phyloP scores from a whole-genome alignment of 108 stramenopile species.

The Nannochloropsis gaditana region DNA sequence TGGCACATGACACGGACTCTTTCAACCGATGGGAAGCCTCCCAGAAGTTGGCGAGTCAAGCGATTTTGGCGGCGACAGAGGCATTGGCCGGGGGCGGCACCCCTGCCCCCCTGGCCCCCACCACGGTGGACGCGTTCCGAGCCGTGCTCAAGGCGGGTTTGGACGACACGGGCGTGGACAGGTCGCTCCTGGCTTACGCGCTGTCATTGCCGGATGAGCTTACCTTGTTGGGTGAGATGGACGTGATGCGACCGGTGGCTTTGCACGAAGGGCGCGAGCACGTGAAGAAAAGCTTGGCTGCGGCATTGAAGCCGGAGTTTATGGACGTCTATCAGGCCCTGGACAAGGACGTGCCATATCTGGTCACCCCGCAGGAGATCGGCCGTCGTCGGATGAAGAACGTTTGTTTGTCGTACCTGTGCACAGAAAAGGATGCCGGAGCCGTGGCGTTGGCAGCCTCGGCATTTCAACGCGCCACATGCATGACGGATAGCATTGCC shows the following conservation, averaged over 20 bases:
- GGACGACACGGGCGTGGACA: constrained; percentile 48
- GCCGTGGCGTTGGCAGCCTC: constrained; percentile 48
- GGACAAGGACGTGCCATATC: constrained; percentile 55
- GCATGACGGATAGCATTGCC: constrained; percentile 88
- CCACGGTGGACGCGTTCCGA: not conserved
- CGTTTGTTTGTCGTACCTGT: constrained; percentile 65
- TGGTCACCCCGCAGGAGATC: constrained; percentile 35
- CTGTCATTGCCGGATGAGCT: constrained; percentile 70
- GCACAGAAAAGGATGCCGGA: constrained; percentile 62
- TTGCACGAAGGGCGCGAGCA: constrained; percentile 60
- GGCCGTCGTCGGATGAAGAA: constrained; percentile 67
- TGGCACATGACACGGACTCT: constrained; percentile 77
- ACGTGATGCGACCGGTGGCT: constrained; percentile 62
- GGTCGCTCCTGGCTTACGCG: constrained; percentile 70
- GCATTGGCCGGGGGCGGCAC: not conserved
- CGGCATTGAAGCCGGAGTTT: constrained; percentile 60
- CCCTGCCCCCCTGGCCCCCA: not conserved
- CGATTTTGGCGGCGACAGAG: not conserved
- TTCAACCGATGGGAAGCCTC: constrained; percentile 88
- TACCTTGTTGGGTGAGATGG: constrained; percentile 66
- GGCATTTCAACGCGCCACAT: constrained; percentile 66
- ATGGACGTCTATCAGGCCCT: constrained; percentile 60
- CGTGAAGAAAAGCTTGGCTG: constrained; percentile 64
- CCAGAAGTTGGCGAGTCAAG: constrained; percentile 56
- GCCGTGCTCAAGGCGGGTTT: constrained; percentile 27